These are phyloP conservation scores for Aspergillus sp. DNA, from an alignment of 2,329 filamentous ascomycete genomes.

Conservation along the genomic window DNA sequence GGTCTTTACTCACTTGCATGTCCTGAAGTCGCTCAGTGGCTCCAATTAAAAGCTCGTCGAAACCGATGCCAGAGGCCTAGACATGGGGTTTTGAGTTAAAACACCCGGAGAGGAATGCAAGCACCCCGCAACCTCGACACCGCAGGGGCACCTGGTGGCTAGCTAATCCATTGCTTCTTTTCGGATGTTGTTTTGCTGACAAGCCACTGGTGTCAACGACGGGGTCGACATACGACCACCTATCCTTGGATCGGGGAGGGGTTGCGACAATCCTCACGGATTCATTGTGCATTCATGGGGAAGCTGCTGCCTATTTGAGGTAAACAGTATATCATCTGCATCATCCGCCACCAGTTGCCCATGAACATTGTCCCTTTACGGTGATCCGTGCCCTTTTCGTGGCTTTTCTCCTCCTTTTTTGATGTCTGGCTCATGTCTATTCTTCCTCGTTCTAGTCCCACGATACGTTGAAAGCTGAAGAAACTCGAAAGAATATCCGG, in stretches of 20 bases:
- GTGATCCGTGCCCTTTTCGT: no score
- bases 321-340: background rate
- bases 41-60: background rate
- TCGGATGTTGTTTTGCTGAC: no score
- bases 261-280: background rate
- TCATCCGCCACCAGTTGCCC: background rate
- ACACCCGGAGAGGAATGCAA: background rate
- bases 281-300: background rate
- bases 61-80: background rate
- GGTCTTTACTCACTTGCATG: background rate
- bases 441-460: background rate
- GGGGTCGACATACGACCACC: background rate
- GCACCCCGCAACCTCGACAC: background rate
- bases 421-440: background rate
- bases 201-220: background rate
- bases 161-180: background rate
- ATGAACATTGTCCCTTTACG: background rate
- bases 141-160: background rate
- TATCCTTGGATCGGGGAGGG: background rate
- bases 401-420: background rate
- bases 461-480: background rate
- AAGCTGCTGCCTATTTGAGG: background rate
- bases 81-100: background rate
- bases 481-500: background rate
- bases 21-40: background rate